These are phyloP conservation scores for Backusella australiensis DNA, from an alignment of 192 early-diverging fungal species.

Conservation along the genomic window DNA sequence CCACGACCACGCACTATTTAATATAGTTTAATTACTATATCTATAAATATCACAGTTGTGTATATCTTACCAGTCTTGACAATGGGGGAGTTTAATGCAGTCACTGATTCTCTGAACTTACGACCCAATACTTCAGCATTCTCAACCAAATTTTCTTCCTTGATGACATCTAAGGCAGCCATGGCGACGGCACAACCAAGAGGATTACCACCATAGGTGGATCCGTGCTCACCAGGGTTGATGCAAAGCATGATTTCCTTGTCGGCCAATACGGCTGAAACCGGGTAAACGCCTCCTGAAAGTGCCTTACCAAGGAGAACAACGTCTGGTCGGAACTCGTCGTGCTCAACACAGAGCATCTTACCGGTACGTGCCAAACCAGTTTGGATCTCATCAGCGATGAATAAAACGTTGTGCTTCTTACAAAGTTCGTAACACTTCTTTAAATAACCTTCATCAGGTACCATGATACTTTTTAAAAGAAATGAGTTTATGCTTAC, in stretches of 20 bases:
- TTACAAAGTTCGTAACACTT: conserved; percentile 90
- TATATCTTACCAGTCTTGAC: conserved; percentile 48
- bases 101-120: conserved; percentile 78
- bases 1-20: conserved; percentile 82
- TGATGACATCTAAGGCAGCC: conserved; percentile 91
- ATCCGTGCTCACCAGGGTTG: conserved; percentile 93
- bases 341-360: conserved; percentile 93
- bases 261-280: conserved; percentile 88
- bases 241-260: conserved; percentile 80
- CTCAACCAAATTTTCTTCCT: conserved; percentile 90
- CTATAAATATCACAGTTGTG: background rate
- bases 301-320: conserved; percentile 98
- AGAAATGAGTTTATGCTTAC: background rate
- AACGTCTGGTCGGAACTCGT: conserved; percentile 89
- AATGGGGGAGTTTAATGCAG: conserved; percentile 75
- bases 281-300: conserved; percentile 95
- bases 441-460: conserved; percentile 89
- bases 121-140: conserved; percentile 74
- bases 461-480: conserved; percentile 77
- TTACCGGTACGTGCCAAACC: conserved; percentile 94
- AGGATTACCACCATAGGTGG: conserved; percentile 97
- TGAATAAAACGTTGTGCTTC: conserved; percentile 96
- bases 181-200: conserved; percentile 93
- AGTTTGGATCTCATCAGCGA: conserved; percentile 98
- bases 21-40: background rate